Conservation (phyloP, 257 asterid species). For the Ehretia macrophylla region DNA sequence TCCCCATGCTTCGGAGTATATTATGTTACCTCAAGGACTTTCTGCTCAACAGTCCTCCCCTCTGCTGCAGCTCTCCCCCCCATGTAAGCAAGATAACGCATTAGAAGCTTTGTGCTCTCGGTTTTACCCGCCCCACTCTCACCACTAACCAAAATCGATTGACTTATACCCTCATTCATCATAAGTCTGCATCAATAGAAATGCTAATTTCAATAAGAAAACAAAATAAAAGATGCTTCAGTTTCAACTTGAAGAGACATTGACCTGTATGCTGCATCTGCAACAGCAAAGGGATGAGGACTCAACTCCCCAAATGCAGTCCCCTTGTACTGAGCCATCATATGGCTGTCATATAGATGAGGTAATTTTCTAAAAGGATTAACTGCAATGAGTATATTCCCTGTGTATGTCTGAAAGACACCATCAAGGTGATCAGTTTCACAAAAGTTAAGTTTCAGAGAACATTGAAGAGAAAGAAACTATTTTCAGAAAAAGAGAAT, state of each 20-base stretch:
- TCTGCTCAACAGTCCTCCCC: conserved; percentile 93
- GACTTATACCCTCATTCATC: conserved; percentile 89
- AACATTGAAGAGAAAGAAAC: conserved; percentile 6
- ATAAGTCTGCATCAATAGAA: conserved; percentile 60
- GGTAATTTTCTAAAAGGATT: conserved; percentile 64
- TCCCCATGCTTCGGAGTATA: too few relatives aligned
- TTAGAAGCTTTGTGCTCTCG: conserved; percentile 89
- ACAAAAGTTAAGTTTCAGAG: conserved; percentile 2
- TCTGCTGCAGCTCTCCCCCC: conserved; percentile 86
- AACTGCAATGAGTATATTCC: conserved; percentile 92
- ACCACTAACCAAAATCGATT: conserved; percentile 95
- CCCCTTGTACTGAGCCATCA: conserved; percentile 72
- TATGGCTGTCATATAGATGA: conserved; percentile 58
- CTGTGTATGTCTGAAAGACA: conserved; percentile 76
- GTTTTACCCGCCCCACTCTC: conserved; percentile 99
- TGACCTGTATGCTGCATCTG: conserved; percentile 97
- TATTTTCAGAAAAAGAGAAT: conserved; percentile 11
- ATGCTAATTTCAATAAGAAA: conserved; percentile 1
- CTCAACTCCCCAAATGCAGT: conserved; percentile 48
- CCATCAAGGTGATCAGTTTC: conserved; percentile 19
- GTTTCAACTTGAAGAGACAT: too few relatives aligned
- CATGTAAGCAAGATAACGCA: conserved; percentile 98
- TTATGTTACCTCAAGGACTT: conserved; percentile 92
- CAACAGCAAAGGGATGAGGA: conserved; percentile 98
- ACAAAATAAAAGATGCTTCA: not conserved